phyloP scores from a whole-genome alignment of 2,329 filamentous ascomycete species.

The Botryosphaeria dothidea region DNA sequence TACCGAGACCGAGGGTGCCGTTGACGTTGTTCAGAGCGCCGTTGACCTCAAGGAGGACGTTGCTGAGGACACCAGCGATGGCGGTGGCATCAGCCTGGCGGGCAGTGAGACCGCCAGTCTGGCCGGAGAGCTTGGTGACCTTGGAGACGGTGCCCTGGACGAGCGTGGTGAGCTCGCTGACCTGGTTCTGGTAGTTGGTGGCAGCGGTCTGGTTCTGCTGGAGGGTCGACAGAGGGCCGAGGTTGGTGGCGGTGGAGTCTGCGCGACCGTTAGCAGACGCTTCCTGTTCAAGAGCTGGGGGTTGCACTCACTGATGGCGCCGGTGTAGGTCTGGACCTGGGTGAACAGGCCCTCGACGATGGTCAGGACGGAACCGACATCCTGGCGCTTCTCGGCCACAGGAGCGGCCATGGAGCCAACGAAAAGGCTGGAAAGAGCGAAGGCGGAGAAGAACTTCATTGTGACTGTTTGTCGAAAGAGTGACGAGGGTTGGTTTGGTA shows the following conservation, averaged over 20 bases:
- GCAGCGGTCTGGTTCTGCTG: conserved; percentile 13
- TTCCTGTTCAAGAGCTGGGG: not conserved
- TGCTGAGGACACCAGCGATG: conserved; percentile 8
- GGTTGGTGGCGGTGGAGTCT: conserved; percentile 2
- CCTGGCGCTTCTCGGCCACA: conserved; percentile 14
- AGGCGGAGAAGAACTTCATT: conserved; percentile 20
- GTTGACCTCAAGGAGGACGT: conserved; percentile 16
- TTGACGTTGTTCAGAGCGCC: conserved; percentile 10
- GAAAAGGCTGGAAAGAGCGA: conserved; percentile 18
- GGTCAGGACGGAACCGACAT: not conserved
- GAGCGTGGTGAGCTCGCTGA: not conserved
- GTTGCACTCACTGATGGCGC: conserved; percentile 6
- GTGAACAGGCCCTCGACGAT: not conserved
- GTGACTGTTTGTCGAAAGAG: conserved; percentile 7
- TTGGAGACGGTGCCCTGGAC: not conserved
- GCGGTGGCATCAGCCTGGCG: not conserved
- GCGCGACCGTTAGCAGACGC: not conserved
- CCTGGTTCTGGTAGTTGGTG: not conserved
- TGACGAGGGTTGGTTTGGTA: not conserved
- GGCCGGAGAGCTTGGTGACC: not conserved
- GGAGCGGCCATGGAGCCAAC: conserved; percentile 14
- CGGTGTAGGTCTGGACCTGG: not conserved
- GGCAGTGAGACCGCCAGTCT: not conserved
- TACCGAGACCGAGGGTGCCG: conserved; percentile 15
- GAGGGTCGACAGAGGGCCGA: not conserved